phyloP scores from a whole-genome alignment of 495 filamentous ascomycete genomes.

The Lentithecium fluviatile region DNA sequence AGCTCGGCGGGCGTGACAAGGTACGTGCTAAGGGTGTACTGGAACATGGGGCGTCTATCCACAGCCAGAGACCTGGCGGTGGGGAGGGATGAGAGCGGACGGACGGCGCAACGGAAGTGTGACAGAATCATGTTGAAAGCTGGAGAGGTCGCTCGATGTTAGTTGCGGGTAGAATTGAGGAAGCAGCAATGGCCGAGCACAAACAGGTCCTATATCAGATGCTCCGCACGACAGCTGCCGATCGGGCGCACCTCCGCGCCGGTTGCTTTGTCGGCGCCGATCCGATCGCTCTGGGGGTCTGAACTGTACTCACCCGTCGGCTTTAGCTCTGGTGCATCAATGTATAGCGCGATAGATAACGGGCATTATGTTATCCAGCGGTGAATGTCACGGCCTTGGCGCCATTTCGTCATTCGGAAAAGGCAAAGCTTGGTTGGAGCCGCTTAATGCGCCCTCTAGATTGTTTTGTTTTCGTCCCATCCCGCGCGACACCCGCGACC shows the following conservation, averaged over 20 bases:
- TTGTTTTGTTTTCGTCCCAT: conserved; percentile 2
- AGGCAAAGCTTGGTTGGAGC: neutral
- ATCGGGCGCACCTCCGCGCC: conserved; percentile 5
- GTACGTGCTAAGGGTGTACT: conserved; percentile 64
- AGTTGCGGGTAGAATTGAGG: neutral
- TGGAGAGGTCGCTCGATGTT: conserved; percentile 2
- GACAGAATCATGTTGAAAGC: conserved; percentile 30
- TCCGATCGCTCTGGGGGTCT: neutral
- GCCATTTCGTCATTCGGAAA: conserved; percentile 9
- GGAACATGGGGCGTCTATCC: conserved; percentile 45
- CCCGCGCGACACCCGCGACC: conserved; percentile 9
- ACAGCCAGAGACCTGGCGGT: neutral
- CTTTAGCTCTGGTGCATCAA: neutral
- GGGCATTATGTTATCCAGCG: neutral
- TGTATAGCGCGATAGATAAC: conserved; percentile 2
- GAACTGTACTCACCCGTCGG: conserved; percentile 8
- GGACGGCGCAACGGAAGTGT: conserved; percentile 10
- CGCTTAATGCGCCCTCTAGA: neutral
- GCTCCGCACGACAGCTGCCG: neutral
- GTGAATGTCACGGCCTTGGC: conserved; percentile 9
- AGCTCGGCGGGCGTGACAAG: conserved; percentile 84
- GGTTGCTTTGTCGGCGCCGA: conserved; percentile 1
- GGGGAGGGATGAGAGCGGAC: conserved; percentile 16
- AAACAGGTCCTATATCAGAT: neutral
- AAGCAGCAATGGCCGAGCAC: neutral